Evolutionary conservation across 345 rosid genomes (phyloP), one percentile per base, ranked within the genome.

Genomic region (Jatropha curcas): DNA sequence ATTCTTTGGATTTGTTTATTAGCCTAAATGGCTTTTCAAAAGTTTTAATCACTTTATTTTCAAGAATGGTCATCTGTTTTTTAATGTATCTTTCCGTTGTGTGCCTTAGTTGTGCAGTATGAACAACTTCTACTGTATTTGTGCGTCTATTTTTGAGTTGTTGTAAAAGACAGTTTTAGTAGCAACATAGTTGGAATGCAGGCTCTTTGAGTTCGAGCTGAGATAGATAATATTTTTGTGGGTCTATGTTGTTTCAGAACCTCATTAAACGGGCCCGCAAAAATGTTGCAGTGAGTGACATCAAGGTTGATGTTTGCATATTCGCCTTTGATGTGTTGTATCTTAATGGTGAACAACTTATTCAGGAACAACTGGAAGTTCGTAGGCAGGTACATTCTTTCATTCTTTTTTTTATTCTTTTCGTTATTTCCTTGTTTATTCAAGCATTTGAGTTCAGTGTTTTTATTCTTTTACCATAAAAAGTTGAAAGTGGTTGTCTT

Each of bases 291-390:
- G 77, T 84, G 64, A 83, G 82, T 79, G 98, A 95, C 73, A 92
- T 95, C 83, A 95, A 92, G 84, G 88, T 95, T 82, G 86, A 89
- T 64, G 97, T 95, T 55, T 92, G 99, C 87, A 82, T 92, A 78
- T 95, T 81, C 81, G 97, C 98, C 55, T 95, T 92, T 81, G 99
- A 95, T 80, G 77, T 95, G 65, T 81, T 95, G 73, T 91, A 88
- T 83, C 84, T 87, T 31, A 88, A 95, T 82, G 94, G 90, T 58
- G 81, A 89, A 71, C 85, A 88, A 64, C 92, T 95, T 76, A 82
- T 92, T 73, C 97, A 88, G 73, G 91, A 95, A 73, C 82, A 89
- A 69, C 87, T 95, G 45, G 79, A 80, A 60, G 84, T 85, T 74
- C 93, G 94, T 60, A 88, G 95, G 82, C 89, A 89, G 98, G 99